Evolutionary conservation across 441 rosid species (phyloP).

Genomic region (Pelargonium fulgidum): DNA sequence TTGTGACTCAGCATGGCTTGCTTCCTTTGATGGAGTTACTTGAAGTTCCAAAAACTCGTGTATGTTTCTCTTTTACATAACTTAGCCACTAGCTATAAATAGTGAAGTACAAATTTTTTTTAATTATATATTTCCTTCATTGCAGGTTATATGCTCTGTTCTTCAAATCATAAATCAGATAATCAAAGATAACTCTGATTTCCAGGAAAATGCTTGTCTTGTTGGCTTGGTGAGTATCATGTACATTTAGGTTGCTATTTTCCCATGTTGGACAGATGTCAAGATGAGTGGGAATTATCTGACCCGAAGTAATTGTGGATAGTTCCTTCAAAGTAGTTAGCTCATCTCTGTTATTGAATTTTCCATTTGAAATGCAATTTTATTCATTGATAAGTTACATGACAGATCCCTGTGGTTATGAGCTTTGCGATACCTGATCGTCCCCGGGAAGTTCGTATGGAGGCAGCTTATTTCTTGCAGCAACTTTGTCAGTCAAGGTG

Average conservation of each 20-base stretch:
- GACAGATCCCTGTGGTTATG: conserved; percentile 84
- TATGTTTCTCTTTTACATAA: conserved; percentile 27
- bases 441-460: conserved; percentile 85
- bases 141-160: conserved; percentile 77
- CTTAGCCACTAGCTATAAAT: conserved; percentile 4
- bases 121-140: conserved; percentile 14
- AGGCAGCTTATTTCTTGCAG: conserved; percentile 88
- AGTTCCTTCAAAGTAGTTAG: too few species aligned
- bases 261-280: neutral
- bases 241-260: conserved; percentile 11
- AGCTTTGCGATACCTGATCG: conserved; percentile 69
- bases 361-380: conserved; percentile 15
- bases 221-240: conserved; percentile 72
- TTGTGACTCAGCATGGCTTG: conserved; percentile 84
- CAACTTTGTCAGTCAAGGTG: conserved; percentile 98
- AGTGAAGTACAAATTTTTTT: conserved; percentile 20
- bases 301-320: too few species aligned
- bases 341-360: neutral
- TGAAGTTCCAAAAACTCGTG: conserved; percentile 72
- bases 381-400: conserved; percentile 26
- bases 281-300: too few species aligned
- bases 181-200: conserved; percentile 72
- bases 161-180: conserved; percentile 88
- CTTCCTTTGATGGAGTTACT: conserved; percentile 89
- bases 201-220: conserved; percentile 97